Percentiles rank a stretch among this genome's conserved stretches.
These are phyloP conservation scores for Chiua sp. DNA, from an alignment of 1,284 basidiomycete species.

Conservation along the genomic window DNA sequence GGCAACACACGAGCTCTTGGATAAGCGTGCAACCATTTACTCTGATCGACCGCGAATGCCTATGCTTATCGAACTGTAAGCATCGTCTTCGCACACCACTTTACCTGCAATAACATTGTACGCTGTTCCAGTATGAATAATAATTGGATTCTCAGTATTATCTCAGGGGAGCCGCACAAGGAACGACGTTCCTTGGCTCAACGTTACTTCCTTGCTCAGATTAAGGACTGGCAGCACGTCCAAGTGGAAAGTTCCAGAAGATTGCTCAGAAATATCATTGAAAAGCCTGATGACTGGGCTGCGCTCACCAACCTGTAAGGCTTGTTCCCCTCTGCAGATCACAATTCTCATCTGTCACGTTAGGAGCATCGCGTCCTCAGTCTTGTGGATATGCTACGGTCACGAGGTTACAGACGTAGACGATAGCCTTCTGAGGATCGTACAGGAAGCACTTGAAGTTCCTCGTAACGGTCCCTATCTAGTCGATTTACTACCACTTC, in stretches of 20 bases:
- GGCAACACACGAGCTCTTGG: constrained; percentile 15
- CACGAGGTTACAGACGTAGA: constrained; percentile 5
- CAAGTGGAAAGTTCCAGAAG: constrained; percentile 10
- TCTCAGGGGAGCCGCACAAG: neutral
- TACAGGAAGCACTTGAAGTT: constrained; percentile 2
- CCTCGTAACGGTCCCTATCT: constrained; percentile 11
- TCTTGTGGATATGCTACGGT: constrained; percentile 14
- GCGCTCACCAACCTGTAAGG: constrained; percentile 9
- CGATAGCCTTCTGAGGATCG: constrained; percentile 12
- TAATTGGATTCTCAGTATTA: constrained; percentile 7
- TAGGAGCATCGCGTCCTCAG: constrained; percentile 14
- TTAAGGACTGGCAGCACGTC: constrained; percentile 17
- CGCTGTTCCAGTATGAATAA: constrained; percentile 6
- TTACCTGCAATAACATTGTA: neutral
- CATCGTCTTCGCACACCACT: neutral
- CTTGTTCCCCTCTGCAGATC: no score
- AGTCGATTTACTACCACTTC: constrained; percentile 9
- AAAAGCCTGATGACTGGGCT: constrained; percentile 6
- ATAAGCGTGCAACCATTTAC: constrained; percentile 19
- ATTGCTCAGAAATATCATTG: constrained; percentile 5
- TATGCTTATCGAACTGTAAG: constrained; percentile 19
- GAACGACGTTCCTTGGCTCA: constrained; percentile 12
- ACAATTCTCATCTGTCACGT: neutral
- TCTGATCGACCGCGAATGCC: constrained; percentile 14
- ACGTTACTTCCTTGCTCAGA: constrained; percentile 15